Base-by-base conservation (phyloP, 768 basidiomycete genomes). In the Hortiboletus flavorubellus region DNA sequence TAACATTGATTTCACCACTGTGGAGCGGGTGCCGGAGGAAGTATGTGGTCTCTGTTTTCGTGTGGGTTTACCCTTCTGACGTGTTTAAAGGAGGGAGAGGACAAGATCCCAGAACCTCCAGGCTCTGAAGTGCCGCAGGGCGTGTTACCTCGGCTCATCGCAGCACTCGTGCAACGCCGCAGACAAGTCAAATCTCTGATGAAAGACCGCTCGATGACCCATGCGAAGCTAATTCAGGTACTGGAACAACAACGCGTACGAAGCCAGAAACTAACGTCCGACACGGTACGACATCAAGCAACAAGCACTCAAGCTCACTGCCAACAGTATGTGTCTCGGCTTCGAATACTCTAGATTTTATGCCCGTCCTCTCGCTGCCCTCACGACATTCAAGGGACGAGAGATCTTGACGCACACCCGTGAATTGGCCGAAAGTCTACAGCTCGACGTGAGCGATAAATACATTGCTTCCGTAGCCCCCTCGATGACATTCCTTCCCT, bases 321-420 rank as follows among this genome's bases (percentile, higher is more conserved):
- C 97, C 46, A 98, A 99, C 76, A 95, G 92, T 78, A 99, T 98
- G 97, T 99, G 97, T 78, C 86, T 99, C 21, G 97, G 97, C 46
- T 98, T 98, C 68, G 93, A 95, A 66, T 90, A 93, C 63, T 98
- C 97, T 10, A 78, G 97, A 47, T 98, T 98, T 78, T 98, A 94
- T 61, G 97, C 97, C 21, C 83, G 92, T 41, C 93, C 95, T 0
- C 83, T 99, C n/a, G 97, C 97, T 15, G 93, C 97, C 42, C 80
- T 99, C 46, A 98, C 95, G 21, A 99, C 97, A 0, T 94, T 85
- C 82, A 98, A 96, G 71, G 97, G 97, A 64, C 87, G 97, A 71
- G 94, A 98, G 73, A 98, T 98, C 65, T 70, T 99, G 67, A 98
- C 91, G 1, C 87, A 92, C 58, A 98, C 97, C 0, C 81, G 87